phyloP scores from a whole-genome alignment of 768 basidiomycete species.

The Pulveroboletus frians region DNA sequence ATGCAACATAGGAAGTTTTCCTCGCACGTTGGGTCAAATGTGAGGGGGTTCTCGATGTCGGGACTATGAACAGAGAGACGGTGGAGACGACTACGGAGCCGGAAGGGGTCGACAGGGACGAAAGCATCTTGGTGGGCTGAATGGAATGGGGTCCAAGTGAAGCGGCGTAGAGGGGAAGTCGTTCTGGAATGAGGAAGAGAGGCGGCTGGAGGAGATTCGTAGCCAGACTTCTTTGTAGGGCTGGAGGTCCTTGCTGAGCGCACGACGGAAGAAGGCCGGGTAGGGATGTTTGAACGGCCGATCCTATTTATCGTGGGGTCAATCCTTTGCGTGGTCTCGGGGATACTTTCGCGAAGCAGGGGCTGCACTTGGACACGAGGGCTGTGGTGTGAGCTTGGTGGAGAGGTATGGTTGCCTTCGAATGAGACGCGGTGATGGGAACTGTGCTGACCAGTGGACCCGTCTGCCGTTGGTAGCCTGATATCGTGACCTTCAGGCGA shows the following conservation, averaged over 20 bases:
- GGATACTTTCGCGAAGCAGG: slow-evolving; percentile 15
- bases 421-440: slow-evolving; percentile 51
- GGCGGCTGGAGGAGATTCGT: slow-evolving; percentile 23
- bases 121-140: slow-evolving; percentile 52
- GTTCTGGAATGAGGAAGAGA: slow-evolving; percentile 38
- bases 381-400: slow-evolving; percentile 31
- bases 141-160: slow-evolving; percentile 51
- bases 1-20: slow-evolving; percentile 22
- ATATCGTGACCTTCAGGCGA: slow-evolving; percentile 10
- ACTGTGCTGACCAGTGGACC: slow-evolving; percentile 38
- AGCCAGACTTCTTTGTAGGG: slow-evolving; percentile 19
- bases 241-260: slow-evolving; percentile 3
- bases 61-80: slow-evolving; percentile 20
- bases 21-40: slow-evolving; percentile 21
- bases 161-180: slow-evolving; percentile 54
- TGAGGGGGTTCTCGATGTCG: slow-evolving; percentile 15
- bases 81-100: slow-evolving; percentile 22
- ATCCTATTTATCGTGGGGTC: slow-evolving; percentile 9
- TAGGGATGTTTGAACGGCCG: slow-evolving; percentile 6
- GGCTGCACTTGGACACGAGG: slow-evolving; percentile 28
- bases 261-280: slow-evolving; percentile 4
- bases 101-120: slow-evolving; percentile 53
- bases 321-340: slow-evolving; percentile 5
- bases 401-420: slow-evolving; percentile 37
- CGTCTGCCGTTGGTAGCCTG: slow-evolving; percentile 31